Base-by-base conservation (phyloP, 2,329 filamentous ascomycete genomes). In the Emydomyces testavorans region DNA sequence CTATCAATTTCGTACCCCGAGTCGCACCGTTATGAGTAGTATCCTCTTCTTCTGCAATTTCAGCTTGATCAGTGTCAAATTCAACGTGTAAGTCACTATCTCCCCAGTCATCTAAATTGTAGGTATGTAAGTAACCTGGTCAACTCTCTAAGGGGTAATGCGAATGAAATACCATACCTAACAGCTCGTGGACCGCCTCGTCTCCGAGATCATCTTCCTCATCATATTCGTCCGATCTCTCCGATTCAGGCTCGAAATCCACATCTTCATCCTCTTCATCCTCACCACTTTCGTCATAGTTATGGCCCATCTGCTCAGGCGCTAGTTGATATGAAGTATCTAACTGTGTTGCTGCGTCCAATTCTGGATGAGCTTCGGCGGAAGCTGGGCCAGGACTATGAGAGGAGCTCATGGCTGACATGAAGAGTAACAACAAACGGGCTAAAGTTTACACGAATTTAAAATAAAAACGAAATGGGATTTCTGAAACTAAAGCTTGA, bases 241-340 rank as follows among this genome's bases (percentile, higher is more conserved):
- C 15, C 15, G 32, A 36, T 37, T 37, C 42, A 23, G 67, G 64
- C 56, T 72, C 64, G 61, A 69, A 72, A 53, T 74, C 71, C 66
- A 73, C 72, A 60, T 74, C n/a, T n/a, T n/a, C 71, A 63, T 75
- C 71, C 64, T 71, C 68, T 8, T 57, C 57, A 11, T 57, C 58
- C 29, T 56, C 58, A 18, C 58, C 50, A 37, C 53, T 40, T 41
- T 59, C 57, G 50, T 66, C 63, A 52, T 68, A 61, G 39, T 54
- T 55, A 49, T 59, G 56, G 11, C 38, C 65, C 62, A 49, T 55
- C 54, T 16, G 62, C 58, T 66, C 65, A 46, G 54, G 56, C 13
- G 64, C 60, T 7, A 61, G 58, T 48, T 68, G 66, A 56, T 65
- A 67, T 23, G 58, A 48, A 13, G 31, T 13, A 13, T 47, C 45